Evolutionary conservation across 768 basidiomycete genomes (phyloP), one percentile per base, ranked within the genome.

Genomic region (Russula vinacea): DNA sequence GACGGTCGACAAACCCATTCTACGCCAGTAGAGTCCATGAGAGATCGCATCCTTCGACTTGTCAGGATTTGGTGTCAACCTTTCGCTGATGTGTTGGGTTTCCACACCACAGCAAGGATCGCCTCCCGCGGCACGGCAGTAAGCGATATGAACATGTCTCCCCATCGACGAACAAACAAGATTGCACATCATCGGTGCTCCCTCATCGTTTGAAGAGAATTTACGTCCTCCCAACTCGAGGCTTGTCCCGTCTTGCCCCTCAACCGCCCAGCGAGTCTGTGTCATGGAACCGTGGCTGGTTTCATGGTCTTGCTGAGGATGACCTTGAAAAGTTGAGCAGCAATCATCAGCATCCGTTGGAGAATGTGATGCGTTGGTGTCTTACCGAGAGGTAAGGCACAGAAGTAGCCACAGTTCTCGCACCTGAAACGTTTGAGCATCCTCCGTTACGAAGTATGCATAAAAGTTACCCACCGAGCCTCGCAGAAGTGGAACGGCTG

Each of bases 261-360:
- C 83, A 5, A 86, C 70, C 0, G 79, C 75, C 86, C 86, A 87
- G 44, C 77, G 76, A 0, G 83, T 81, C 59, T 75, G 77, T 0
- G 83, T 81, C 84, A 86, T 86, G 0, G 83, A 85, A 10, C 85
- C 86, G 56, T 87, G 85, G 17, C 76, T 77, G 0, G 85, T 87
- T 51, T 86, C 84, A 50, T 87, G 85, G 50, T 84, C 81, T 67
- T 80, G 76, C 64, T 87, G 83, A 1, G 83, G 56, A 64, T 87
- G 86, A 0, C 81, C 85, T 87, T 50, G 35, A 39, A 24, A 37
- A 3, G 6, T 26, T 13, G 19, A 17, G 64, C 24, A 52, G 37
- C 24, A 9, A 45, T 2, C 14, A 62, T 49, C 55, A 39, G 2
- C 22, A 58, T 26, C 26, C 24, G 17, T 33, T 8, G 29, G 22